Evolutionary conservation across 1,139 yeast genomes (phyloP).

Genomic region (Debaryomyces fabryi): DNA sequence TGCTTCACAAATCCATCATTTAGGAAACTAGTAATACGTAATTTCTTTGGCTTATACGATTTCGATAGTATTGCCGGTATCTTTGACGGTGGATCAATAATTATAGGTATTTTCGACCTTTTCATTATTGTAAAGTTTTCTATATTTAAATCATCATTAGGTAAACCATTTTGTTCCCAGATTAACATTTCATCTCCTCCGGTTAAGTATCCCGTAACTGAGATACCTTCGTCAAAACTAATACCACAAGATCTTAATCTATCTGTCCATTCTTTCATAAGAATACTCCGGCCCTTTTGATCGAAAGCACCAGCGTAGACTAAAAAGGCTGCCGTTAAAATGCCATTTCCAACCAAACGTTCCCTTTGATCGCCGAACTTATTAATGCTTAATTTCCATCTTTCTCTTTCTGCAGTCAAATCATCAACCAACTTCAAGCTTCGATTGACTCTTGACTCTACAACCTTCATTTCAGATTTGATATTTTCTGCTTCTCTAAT

Average conservation of each 20-base stretch:
- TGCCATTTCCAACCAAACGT: conserved; percentile 62
- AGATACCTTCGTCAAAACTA: conserved; percentile 39
- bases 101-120: conserved; percentile 46
- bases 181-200: conserved; percentile 41
- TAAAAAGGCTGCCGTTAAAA: conserved; percentile 63
- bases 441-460: conserved; percentile 62
- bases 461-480: conserved; percentile 67
- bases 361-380: conserved; percentile 52
- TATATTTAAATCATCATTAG: conserved; percentile 58
- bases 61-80: conserved; percentile 44
- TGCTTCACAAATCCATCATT: conserved; percentile 70
- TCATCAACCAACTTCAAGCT: conserved; percentile 66
- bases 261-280: conserved; percentile 45
- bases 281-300: conserved; percentile 47
- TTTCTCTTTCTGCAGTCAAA: conserved; percentile 65
- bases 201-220: conserved; percentile 40
- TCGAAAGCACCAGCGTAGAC: conserved; percentile 67
- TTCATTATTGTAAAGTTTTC: conserved; percentile 66
- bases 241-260: conserved; percentile 44
- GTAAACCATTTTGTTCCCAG: conserved; percentile 60
- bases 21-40: conserved; percentile 68
- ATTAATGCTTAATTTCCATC: conserved; percentile 69
- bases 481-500: conserved; percentile 80
- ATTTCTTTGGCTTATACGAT: conserved; percentile 34
- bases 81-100: conserved; percentile 73